Conservation (phyloP, 495 filamentous ascomycete species). For the Xylaria longipes region DNA sequence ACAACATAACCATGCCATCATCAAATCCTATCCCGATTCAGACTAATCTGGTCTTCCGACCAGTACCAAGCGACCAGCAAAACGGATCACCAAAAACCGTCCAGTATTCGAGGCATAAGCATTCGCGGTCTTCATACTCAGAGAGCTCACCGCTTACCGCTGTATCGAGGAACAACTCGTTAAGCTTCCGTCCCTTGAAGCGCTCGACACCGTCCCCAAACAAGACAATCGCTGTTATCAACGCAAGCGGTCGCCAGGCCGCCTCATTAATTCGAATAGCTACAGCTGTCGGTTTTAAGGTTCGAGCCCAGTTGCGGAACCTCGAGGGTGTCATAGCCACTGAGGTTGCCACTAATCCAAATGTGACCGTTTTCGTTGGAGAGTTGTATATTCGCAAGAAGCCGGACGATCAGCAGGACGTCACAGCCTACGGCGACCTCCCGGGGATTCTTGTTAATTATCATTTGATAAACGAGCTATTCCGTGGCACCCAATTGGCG, state of each 20-base stretch:
- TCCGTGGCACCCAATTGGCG: slow-evolving; percentile 81
- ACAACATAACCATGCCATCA: slow-evolving; percentile 31
- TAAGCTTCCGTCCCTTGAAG: slow-evolving; percentile 59
- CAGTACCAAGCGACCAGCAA: slow-evolving; percentile 46
- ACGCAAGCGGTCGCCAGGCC: slow-evolving; percentile 89
- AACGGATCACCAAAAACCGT: slow-evolving; percentile 36
- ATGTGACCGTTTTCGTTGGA: slow-evolving; percentile 83
- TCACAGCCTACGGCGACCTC: slow-evolving; percentile 49
- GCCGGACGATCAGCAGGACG: slow-evolving; percentile 49
- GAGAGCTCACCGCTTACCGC: slow-evolving; percentile 54
- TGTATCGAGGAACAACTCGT: slow-evolving; percentile 54
- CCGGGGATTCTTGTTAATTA: slow-evolving; percentile 60
- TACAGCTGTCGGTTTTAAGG: slow-evolving; percentile 86
- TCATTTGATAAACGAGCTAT: slow-evolving; percentile 75
- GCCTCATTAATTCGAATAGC: slow-evolving; percentile 93
- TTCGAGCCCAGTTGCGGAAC: slow-evolving; percentile 86
- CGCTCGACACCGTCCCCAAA: slow-evolving; percentile 59
- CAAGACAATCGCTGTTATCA: slow-evolving; percentile 90
- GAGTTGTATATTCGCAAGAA: slow-evolving; percentile 72
- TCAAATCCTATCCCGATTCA: slow-evolving; percentile 46
- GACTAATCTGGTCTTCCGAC: slow-evolving; percentile 51
- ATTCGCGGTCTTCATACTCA: slow-evolving; percentile 60
- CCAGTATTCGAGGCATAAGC: slow-evolving; percentile 53
- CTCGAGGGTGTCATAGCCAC: slow-evolving; percentile 80
- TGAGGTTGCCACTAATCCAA: slow-evolving; percentile 79